Conservation (phyloP, 1,284 basidiomycete genomes). For the Melampsora americana region DNA sequence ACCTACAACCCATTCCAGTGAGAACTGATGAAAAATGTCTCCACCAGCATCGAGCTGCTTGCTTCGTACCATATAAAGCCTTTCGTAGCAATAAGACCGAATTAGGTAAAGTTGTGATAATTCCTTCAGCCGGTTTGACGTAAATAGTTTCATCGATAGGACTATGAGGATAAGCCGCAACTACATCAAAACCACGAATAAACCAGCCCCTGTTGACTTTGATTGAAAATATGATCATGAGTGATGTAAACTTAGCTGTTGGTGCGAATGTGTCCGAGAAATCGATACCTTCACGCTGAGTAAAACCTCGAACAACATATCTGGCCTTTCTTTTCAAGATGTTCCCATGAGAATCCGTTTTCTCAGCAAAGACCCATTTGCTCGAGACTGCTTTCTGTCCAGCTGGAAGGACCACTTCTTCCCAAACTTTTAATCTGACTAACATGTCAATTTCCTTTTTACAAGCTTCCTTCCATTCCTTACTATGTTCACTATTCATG, state of each 20-base stretch:
- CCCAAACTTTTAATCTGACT: not conserved
- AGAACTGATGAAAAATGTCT: not conserved
- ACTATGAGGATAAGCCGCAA: constrained; percentile 20
- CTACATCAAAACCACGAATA: constrained; percentile 7
- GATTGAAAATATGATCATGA: constrained; percentile 8
- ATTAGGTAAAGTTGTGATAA: not conserved
- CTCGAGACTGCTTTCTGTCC: not conserved
- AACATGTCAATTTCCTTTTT: not conserved
- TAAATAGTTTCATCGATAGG: constrained; percentile 15
- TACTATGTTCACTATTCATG: not conserved
- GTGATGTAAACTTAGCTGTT: no score
- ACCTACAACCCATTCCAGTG: not conserved
- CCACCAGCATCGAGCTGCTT: constrained; percentile 10
- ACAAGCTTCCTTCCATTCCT: not conserved
- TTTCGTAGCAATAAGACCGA: not conserved
- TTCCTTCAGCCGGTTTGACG: not conserved
- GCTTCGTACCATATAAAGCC: constrained; percentile 8
- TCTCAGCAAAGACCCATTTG: not conserved
- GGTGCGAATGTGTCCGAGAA: constrained; percentile 13
- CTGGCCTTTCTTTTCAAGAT: not conserved
- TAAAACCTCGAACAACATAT: constrained; percentile 19
- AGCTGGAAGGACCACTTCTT: not conserved
- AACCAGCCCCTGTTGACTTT: not conserved
- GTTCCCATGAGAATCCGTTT: not conserved
- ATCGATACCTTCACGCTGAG: constrained; percentile 5